phyloP scores from a whole-genome alignment of 306 rosid genomes.

The Rosa multiflora region DNA sequence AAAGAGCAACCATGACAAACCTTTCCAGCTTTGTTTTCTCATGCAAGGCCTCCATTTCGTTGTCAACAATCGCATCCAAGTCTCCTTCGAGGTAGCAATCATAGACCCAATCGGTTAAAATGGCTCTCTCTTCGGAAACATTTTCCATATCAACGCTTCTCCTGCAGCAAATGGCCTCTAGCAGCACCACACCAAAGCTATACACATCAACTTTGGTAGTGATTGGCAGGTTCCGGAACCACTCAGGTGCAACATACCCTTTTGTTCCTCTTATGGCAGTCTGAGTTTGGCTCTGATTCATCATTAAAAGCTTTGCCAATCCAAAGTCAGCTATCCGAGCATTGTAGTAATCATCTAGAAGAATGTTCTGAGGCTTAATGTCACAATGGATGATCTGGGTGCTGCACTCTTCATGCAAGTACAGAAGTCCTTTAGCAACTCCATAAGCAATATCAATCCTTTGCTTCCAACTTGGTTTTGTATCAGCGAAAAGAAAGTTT shows the following conservation, averaged over 20 bases:
- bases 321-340: conserved; percentile 41
- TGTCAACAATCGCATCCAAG: not conserved
- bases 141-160: conserved; percentile 15
- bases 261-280: conserved; percentile 45
- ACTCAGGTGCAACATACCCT: conserved; percentile 54
- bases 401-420: conserved; percentile 46
- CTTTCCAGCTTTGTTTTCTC: conserved; percentile 17
- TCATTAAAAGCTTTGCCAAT: conserved; percentile 40
- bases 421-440: conserved; percentile 29
- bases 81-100: conserved; percentile 17
- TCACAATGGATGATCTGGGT: conserved; percentile 46
- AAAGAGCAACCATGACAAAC: conserved; percentile 19
- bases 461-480: conserved; percentile 29
- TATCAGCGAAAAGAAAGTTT: conserved; percentile 16
- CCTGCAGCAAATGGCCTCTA: conserved; percentile 42
- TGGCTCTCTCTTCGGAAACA: not conserved
- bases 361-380: conserved; percentile 55
- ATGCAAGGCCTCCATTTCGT: conserved; percentile 14
- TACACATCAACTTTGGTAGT: conserved; percentile 42
- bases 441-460: conserved; percentile 27
- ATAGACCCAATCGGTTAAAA: conserved; percentile 25
- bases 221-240: conserved; percentile 37
- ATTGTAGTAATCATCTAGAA: conserved; percentile 26
- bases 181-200: conserved; percentile 34
- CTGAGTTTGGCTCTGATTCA: conserved; percentile 36